phyloP scores from a whole-genome alignment of 208 protist genomes.

The Histomonas meleagridis region DNA sequence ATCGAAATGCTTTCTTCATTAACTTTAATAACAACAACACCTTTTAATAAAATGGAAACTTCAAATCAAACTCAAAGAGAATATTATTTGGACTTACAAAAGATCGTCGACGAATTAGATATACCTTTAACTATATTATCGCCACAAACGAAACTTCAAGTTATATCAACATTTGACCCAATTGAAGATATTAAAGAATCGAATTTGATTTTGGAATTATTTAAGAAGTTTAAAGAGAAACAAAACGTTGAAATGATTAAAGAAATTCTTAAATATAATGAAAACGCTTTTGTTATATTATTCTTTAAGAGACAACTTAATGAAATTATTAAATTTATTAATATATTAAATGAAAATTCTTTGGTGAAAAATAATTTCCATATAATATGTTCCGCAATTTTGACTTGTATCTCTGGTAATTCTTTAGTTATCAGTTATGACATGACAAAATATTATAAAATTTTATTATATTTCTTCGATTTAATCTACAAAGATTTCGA shows the following conservation, averaged over 20 bases:
- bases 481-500: not conserved
- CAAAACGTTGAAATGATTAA: not conserved
- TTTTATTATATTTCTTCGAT: not conserved
- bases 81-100: not conserved
- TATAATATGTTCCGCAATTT: not conserved
- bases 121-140: not conserved
- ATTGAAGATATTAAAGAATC: not conserved
- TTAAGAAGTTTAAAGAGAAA: not conserved
- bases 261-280: not conserved
- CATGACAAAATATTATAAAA: not conserved
- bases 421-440: not conserved
- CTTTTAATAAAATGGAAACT: not conserved
- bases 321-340: not conserved
- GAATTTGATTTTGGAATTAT: not conserved
- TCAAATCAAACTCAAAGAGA: no score
- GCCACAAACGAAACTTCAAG: not conserved
- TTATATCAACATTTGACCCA: not conserved
- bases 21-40: not conserved
- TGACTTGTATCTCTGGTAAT: not conserved
- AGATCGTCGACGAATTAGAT: not conserved
- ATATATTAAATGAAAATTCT: not conserved
- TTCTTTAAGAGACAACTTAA: not conserved
- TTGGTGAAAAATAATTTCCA: not conserved
- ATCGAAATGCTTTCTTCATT: not conserved
- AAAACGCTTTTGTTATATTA: not conserved